These are phyloP conservation scores for Teunomyces aglyptinius DNA, from an alignment of 805 yeast genomes.

Conservation along the genomic window DNA sequence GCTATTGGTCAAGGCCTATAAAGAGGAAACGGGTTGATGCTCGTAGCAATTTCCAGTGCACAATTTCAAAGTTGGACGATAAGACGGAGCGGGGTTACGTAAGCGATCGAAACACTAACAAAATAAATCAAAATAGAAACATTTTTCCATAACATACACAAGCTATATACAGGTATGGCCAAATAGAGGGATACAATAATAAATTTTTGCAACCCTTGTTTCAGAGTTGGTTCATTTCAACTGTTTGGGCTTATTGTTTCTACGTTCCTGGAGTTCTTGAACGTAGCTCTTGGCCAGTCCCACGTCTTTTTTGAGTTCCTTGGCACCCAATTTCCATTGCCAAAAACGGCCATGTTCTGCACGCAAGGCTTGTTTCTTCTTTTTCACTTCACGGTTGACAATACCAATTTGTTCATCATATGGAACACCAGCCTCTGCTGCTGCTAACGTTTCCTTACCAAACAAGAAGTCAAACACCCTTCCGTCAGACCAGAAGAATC, in stretches of 20 bases:
- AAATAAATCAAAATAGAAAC: background rate
- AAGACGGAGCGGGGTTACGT: slow-evolving; percentile 2
- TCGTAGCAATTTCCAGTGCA: background rate
- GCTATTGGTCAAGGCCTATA: background rate
- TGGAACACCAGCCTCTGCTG: slow-evolving; percentile 68
- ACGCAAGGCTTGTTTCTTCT: slow-evolving; percentile 49
- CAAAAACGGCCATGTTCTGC: slow-evolving; percentile 60
- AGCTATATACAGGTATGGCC: background rate
- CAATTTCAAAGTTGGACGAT: slow-evolving; percentile 3
- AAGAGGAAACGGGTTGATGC: background rate
- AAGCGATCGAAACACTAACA: background rate
- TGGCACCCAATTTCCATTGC: slow-evolving; percentile 46
- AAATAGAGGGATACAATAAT: background rate
- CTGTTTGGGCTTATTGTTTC: slow-evolving; percentile 1
- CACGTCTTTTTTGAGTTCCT: slow-evolving; percentile 31
- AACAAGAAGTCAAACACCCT: slow-evolving; percentile 78
- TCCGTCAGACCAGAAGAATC: slow-evolving; percentile 93
- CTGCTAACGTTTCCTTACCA: slow-evolving; percentile 74
- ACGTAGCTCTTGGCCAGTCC: slow-evolving; percentile 22
- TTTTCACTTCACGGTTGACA: slow-evolving; percentile 45
- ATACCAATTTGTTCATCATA: slow-evolving; percentile 58
- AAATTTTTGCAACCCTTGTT: background rate
- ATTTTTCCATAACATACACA: background rate
- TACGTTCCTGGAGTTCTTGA: slow-evolving; percentile 6
- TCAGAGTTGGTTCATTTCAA: slow-evolving; percentile 1